Evolutionary conservation across 2,329 filamentous ascomycete genomes (phyloP), one percentile per base, ranked within the genome.

Genomic region (Pestalotiopsis sp.): DNA sequence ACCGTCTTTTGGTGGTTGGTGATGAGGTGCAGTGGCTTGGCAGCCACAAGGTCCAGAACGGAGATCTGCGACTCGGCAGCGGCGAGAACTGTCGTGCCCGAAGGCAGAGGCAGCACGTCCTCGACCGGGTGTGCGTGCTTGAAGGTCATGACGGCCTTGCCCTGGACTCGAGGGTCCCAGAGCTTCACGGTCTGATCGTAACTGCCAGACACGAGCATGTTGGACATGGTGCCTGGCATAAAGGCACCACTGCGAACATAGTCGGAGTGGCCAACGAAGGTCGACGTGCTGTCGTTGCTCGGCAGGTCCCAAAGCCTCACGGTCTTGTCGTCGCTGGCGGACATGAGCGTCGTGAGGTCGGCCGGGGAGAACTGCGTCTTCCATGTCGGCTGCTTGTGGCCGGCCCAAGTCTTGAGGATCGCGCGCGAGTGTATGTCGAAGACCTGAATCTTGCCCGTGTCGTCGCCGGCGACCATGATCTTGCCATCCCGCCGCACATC

Each of bases 1-100:
- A 99, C 95, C 0, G 96, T 97, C 88, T 98, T 99, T 78, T 99
- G 96, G 81, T 99, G 96, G 79, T 97, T 98, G 74, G 91, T 91
- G 71, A 99, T 91, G 77, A 97, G 85, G 74, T 94, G 92, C 68
- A 97, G 84, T 4, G 95, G 94, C 76, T 93, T 94, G 31, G 93
- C 96, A 64, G 95, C 95, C 17, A 98, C 92, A 59, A 99, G 88
- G 79, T 99, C 96, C 70, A 99, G 87, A 12, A 99, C 94, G 5
- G 93, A 94, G 75, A 99, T 93, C 71, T 93, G 89, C 76, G 93
- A 97, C 68, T 93, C 95, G 20, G 94, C 90, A 2, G 95, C 90
- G 13, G 94, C 94, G 41, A 98, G 87, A 27, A 99, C 85, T 3
- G 93, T 94, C 4, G 95, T 97, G 62, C 94, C 94, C 2, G 93